Percentiles rank a stretch among this genome's conserved stretches.
Evolutionary conservation across 257 asterid species (phyloP).

Genomic region (Phtheirospermum japonicum): DNA sequence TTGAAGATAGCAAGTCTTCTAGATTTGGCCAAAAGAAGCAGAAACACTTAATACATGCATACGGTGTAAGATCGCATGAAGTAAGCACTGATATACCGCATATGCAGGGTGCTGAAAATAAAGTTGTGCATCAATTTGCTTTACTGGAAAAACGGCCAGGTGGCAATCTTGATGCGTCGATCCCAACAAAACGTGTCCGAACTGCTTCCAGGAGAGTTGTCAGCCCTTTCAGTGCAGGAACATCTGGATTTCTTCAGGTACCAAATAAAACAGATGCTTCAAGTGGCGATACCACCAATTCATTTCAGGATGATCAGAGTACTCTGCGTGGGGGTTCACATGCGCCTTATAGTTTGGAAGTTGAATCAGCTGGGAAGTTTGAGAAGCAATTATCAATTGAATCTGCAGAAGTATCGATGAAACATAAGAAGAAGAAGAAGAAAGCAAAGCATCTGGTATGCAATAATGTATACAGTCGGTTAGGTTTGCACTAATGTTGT

Average conservation of each 20-base stretch:
- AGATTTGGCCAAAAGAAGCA: conserved; percentile 65
- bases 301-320: conserved; percentile 92
- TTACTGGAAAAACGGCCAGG: conserved; percentile 64
- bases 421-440: conserved; percentile 90
- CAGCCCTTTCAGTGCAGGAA: conserved; percentile 76
- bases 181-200: conserved; percentile 92
- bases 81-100: too few species aligned
- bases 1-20: conserved; percentile 48
- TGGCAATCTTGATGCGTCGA: conserved; percentile 69
- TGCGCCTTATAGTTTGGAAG: conserved; percentile 62
- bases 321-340: conserved; percentile 66
- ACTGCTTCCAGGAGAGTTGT: conserved; percentile 81
- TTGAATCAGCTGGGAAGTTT: conserved; percentile 66
- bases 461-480: conserved; percentile 6
- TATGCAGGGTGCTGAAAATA: conserved; percentile 71
- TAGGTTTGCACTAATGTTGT: conserved; percentile 17
- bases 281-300: conserved; percentile 87
- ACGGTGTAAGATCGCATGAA: conserved; percentile 55
- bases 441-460: conserved; percentile 71
- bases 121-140: conserved; percentile 51
- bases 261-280: conserved; percentile 84
- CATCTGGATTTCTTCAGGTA: conserved; percentile 61
- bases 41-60: conserved; percentile 51
- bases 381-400: conserved; percentile 68
- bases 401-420: conserved; percentile 60